Conservation (phyloP, 345 rosid genomes). For the Rhizophora mangle region DNA sequence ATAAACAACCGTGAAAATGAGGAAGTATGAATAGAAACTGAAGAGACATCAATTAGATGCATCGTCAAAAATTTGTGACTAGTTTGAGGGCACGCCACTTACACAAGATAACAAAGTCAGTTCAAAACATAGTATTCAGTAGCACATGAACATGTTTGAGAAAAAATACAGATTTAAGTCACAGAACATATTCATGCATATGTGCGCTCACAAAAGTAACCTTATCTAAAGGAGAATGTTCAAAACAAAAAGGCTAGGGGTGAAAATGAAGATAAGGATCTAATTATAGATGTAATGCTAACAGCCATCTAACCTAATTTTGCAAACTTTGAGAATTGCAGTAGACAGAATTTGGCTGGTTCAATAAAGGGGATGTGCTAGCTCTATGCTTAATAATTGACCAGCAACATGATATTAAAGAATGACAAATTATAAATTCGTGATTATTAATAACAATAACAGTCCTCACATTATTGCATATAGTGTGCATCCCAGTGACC, state of each 20-base stretch:
- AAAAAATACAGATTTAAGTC: not conserved
- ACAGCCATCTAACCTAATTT: too few relatives aligned
- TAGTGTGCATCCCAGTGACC: conserved; percentile 98
- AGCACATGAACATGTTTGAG: not conserved
- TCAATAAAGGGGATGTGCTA: too few relatives aligned
- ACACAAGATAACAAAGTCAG: not conserved
- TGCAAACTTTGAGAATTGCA: too few relatives aligned
- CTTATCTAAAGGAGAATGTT: too few relatives aligned
- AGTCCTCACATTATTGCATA: conserved; percentile 83
- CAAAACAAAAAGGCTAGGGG: too few relatives aligned
- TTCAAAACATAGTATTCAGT: not conserved
- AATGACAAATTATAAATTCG: too few relatives aligned
- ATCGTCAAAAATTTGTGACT: not conserved
- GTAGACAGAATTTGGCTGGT: too few relatives aligned
- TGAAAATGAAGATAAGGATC: too few relatives aligned
- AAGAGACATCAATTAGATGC: conserved; percentile 3
- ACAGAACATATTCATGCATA: not conserved
- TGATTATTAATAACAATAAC: not conserved
- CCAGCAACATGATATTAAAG: too few relatives aligned
- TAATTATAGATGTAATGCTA: too few relatives aligned
- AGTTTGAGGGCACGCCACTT: not conserved
- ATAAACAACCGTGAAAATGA: not conserved
- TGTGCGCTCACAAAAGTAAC: not conserved
- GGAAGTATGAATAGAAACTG: not conserved
- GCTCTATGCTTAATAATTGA: too few relatives aligned